phyloP scores from a whole-genome alignment of 73 alveolate species.

The Paramecium biaurelia region DNA sequence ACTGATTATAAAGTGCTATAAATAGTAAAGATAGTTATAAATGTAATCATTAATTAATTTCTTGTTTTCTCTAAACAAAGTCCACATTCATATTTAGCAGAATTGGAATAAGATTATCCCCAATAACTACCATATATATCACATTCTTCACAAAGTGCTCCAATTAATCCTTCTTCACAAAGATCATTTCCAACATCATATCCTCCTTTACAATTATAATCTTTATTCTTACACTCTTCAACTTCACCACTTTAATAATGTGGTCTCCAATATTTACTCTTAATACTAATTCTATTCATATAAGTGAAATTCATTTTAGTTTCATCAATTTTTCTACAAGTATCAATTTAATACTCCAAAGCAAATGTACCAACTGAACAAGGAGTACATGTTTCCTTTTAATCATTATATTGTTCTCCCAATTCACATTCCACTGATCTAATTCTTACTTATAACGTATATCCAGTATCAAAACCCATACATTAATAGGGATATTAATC shows the following conservation, averaged over 20 bases:
- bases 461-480: neutral
- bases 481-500: neutral
- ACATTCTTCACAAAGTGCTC: slow-evolving; percentile 59
- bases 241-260: neutral
- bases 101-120: neutral
- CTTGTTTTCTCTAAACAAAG: neutral
- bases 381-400: neutral
- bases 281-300: neutral
- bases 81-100: slow-evolving; percentile 8
- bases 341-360: neutral
- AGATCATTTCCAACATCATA: neutral
- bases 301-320: neutral
- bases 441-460: neutral
- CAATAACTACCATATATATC: slow-evolving; percentile 3
- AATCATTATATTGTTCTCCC: neutral
- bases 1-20: neutral
- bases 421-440: neutral
- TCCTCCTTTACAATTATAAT: slow-evolving; percentile 33
- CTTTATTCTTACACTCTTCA: neutral
- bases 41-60: neutral
- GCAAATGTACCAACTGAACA: neutral
- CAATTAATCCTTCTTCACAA: neutral
- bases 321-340: neutral
- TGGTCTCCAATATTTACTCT: neutral
- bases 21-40: neutral